Evolutionary conservation across 2,329 filamentous ascomycete genomes (phyloP), one percentile per base, ranked within the genome.

Genomic region (Berkeleyomyces basicola): DNA sequence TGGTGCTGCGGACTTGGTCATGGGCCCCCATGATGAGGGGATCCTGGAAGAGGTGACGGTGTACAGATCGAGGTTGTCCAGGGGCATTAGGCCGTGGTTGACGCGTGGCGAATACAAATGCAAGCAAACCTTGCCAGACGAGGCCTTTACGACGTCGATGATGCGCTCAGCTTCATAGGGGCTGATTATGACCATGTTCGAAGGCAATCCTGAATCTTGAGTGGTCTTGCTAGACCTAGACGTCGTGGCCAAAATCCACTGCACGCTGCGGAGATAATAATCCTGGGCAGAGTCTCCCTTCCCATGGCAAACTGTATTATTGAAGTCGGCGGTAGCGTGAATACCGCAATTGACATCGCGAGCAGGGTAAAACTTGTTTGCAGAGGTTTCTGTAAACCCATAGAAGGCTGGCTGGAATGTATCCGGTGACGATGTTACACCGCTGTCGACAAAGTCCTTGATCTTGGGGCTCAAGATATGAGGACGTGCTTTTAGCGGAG

Each of bases 91-190:
- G 2, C 63, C 70, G 51, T 74, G 68, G 61, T 72, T 76, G 1
- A 71, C 69, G 0, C 78, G 73, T 0, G 82, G 75, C 0, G 77
- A 67, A 64, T 83, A 85, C 0, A 82, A 47, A 67, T 81, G 78
- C 55, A 86, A 67, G 0, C 70, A 68, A 0, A 78, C 75, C 3
- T 66, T 53, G 7, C 51, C 51, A 0, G 65, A 62, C 0, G 71
- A 76, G 0, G 57, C 31, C 0, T 66, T 61, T 2, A 86, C 76
- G 0, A 46, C 4, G 0, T 72, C 66, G 0, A 81, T 66, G 0
- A 87, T 70, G 1, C 70, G 11, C 2, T 87, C 74, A 0, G 81
- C 84, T 66, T 88, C 86, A 37, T 71, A 79, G 0, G 82, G 80
- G 66, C 82, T 86, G 67, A 87, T 74, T 31, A 87, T 70, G 0